Base-by-base conservation (phyloP, 2,329 filamentous ascomycete species). In the Zymoseptoria brevis region DNA sequence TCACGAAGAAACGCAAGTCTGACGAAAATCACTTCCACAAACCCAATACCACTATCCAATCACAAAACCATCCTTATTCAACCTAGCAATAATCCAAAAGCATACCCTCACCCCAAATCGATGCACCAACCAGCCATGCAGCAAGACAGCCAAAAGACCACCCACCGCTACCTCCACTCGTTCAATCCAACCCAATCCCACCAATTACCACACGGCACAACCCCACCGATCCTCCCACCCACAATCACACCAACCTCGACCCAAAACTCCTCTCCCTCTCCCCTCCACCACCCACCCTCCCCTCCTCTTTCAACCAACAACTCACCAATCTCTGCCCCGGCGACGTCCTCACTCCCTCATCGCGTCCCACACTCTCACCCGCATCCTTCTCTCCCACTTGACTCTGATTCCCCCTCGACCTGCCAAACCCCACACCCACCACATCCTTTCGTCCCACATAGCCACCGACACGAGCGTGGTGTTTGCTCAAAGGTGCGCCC, bases 281-380 rank as follows among this genome's bases (percentile, higher is more conserved):
- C 59, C 57, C 50, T 50, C 3, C 21, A 51, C 49, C 22, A 26
- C 54, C 65, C 53, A 60, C 63, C 7, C 60, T 60, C 53, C 62
- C 64, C 56, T 65, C 63, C 59, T 64, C 67, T 52, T 66, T 64
- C 59, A 71, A 58, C 69, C 67, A 69, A 51, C 65, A 60, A 8
- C 65, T 68, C 53, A 67, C 68, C 63, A 70, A 59, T 54, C 63
- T 66, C 61, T 71, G 68, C 6, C 66, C 67, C 3, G 67, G 68
- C 21, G 64, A 67, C 35, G 35, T 41, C 11, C 35, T 41, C 11
- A 16, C 1, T 2, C 16, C 35, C 4, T 6, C 35, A 16, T 4
- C 35, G 11, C 35, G 1, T 16, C 35, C 35, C 9, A 11, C 11
- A 7, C 60, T 29, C 53, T 56, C 35, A 9, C 26, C 57, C 29